Evolutionary conservation across 73 alveolate species (phyloP).

Genomic region (Durusdinium trenchii): DNA sequence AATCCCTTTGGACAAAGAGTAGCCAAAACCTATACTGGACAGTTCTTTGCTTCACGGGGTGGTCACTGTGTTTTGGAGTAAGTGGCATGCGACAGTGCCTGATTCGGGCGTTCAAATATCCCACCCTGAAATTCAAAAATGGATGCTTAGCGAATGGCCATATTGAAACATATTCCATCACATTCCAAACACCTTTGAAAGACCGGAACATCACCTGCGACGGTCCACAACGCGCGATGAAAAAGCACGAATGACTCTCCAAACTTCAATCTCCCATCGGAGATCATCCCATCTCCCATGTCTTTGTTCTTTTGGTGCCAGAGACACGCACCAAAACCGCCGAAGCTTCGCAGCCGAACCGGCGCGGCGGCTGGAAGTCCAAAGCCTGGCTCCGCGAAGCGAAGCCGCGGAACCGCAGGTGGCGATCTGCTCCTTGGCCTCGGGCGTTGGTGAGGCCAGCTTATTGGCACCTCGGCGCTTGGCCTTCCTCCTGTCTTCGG

Average conservation of each 20-base stretch:
- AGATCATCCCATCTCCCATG: background rate
- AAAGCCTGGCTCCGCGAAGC: no score
- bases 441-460: slow-evolving; percentile 80
- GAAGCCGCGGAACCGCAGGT: slow-evolving; percentile 36
- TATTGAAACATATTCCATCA: background rate
- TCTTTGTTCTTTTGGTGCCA: background rate
- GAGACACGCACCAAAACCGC: background rate
- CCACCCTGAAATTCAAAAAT: background rate
- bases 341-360: background rate
- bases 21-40: background rate
- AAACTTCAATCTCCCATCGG: background rate
- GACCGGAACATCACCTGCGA: background rate
- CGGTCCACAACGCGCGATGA: background rate
- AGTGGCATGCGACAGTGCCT: background rate
- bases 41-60: background rate
- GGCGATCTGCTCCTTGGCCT: slow-evolving; percentile 74
- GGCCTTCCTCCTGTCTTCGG: no score
- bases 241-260: background rate
- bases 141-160: background rate
- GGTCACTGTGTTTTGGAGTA: background rate
- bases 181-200: background rate
- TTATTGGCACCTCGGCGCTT: no score
- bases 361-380: no score
- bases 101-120: background rate
- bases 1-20: background rate